Evolutionary conservation across 768 basidiomycete species (phyloP).

Genomic region (Boletus insuetus): DNA sequence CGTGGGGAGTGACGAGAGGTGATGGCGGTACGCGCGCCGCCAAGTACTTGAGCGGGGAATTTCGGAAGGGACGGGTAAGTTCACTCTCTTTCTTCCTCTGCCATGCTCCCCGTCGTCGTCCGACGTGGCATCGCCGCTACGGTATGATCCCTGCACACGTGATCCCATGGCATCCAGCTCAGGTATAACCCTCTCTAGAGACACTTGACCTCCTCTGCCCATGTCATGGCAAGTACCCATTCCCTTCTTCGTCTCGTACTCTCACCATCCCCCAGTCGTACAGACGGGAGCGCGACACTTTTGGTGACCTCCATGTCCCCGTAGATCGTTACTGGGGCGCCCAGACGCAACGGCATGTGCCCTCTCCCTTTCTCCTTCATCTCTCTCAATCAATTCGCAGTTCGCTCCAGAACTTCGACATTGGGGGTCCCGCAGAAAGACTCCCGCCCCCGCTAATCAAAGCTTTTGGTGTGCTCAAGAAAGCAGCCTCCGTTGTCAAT

Average conservation of each 20-base stretch:
- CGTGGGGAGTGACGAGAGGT: background rate
- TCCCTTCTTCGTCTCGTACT: background rate
- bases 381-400: slow-evolving; percentile 37
- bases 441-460: slow-evolving; percentile 95
- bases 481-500: slow-evolving; percentile 92
- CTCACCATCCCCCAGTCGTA: slow-evolving; percentile 40
- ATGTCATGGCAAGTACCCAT: slow-evolving; percentile 34
- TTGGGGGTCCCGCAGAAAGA: slow-evolving; percentile 91
- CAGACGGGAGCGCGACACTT: slow-evolving; percentile 89
- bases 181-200: background rate
- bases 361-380: background rate
- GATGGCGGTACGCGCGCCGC: too few species aligned
- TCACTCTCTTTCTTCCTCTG: background rate
- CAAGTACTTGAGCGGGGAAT: slow-evolving; percentile 1
- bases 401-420: slow-evolving; percentile 97
- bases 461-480: slow-evolving; percentile 96
- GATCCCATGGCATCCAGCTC: slow-evolving; percentile 10
- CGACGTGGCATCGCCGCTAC: background rate
- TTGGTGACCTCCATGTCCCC: slow-evolving; percentile 90
- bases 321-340: slow-evolving; percentile 95
- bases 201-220: slow-evolving; percentile 31
- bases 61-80: slow-evolving; percentile 1
- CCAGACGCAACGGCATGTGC: slow-evolving; percentile 84
- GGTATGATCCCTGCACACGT: slow-evolving; percentile 19
- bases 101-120: slow-evolving; percentile 17